phyloP scores from a whole-genome alignment of 352 stramenopile genomes.

The Phytophthora nicotianae region DNA sequence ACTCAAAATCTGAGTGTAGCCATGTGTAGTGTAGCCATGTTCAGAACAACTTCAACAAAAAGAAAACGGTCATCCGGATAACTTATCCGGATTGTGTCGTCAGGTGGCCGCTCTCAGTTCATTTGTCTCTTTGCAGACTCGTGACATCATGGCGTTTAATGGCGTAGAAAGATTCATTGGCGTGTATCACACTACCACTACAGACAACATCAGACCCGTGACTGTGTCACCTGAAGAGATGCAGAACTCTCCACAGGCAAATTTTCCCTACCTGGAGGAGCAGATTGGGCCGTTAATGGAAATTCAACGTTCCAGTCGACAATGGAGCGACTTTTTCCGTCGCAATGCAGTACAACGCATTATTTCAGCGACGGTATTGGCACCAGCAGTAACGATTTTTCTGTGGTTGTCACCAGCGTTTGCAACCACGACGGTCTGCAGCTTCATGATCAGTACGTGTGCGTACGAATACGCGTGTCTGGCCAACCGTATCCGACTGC shows the following conservation, averaged over 20 bases:
- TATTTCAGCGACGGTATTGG: slow-evolving; percentile 60
- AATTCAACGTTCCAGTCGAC: not conserved
- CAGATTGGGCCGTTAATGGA: slow-evolving; percentile 1
- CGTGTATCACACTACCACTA: not conserved
- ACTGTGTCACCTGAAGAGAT: not conserved
- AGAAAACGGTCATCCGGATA: slow-evolving; percentile 11
- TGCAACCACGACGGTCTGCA: slow-evolving; percentile 65
- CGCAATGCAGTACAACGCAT: slow-evolving; percentile 66
- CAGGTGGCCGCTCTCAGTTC: slow-evolving; percentile 19
- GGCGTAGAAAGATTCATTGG: not conserved
- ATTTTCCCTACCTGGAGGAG: slow-evolving; percentile 20
- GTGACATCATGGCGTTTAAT: slow-evolving; percentile 12
- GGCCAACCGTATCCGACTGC: slow-evolving; percentile 63
- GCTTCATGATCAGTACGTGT: slow-evolving; percentile 59
- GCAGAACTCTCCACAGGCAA: slow-evolving; percentile 15
- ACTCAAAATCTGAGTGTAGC: not conserved
- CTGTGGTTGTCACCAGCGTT: slow-evolving; percentile 69
- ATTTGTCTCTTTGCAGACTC: slow-evolving; percentile 4
- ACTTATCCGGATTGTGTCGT: slow-evolving; percentile 5
- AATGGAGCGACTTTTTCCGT: slow-evolving; percentile 36
- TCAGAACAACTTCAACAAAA: slow-evolving; percentile 12
- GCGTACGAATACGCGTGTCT: slow-evolving; percentile 79
- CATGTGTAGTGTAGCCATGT: not conserved
- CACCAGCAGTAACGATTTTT: slow-evolving; percentile 64
- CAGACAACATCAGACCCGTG: not conserved